Evolutionary conservation across 306 rosid species (phyloP), one percentile per base, ranked within the genome.

Genomic region (Macrotyloma uniflorum): DNA sequence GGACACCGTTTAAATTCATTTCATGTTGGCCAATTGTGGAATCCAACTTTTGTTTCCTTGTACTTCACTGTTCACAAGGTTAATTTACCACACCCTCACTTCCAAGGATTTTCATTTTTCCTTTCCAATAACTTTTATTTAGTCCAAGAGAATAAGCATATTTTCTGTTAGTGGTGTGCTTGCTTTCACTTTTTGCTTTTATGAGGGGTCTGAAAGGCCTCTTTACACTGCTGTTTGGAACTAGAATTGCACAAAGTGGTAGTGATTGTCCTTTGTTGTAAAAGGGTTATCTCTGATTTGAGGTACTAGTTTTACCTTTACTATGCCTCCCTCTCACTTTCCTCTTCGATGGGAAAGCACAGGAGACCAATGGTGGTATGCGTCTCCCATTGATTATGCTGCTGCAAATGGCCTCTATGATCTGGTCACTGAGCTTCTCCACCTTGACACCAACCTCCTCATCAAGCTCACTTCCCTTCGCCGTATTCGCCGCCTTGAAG

Each of bases 281-380:
- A 46, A 55, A 55, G 63, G 43, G 19, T 57, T 24, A 18, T 24
- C 32, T 26, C 26, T 64, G 20, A 64, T 64, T 64, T 64, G n/a
- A 7, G 2, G 19, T 28, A 14, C 20, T 15, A 28, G 8, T 11
- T 8, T 8, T 24, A 58, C 40, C 5, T 4, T 42, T 11, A 24
- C 38, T 35, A 87, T 88, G 94, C 78, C 92, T 43, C 88, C 90
- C 0, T 79, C 86, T 12, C 55, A 79, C 26, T 92, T 95, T 54
- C 97, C 98, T 57, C 93, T 95, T 50, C 87, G 96, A 63, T 95
- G 98, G 98, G 98, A 95, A 65, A 92, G 97, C 78, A 95, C 95
- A 3, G 93, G 98, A 15, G 91, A 92, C 73, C 87, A 91, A 28
- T 95, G 98, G 98, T 95, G 98, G 98, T 95, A 88, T 80, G 98